Percentiles rank a stretch among this genome's conserved stretches.
Conservation (phyloP, 345 rosid genomes). For the Salix purpurea region DNA sequence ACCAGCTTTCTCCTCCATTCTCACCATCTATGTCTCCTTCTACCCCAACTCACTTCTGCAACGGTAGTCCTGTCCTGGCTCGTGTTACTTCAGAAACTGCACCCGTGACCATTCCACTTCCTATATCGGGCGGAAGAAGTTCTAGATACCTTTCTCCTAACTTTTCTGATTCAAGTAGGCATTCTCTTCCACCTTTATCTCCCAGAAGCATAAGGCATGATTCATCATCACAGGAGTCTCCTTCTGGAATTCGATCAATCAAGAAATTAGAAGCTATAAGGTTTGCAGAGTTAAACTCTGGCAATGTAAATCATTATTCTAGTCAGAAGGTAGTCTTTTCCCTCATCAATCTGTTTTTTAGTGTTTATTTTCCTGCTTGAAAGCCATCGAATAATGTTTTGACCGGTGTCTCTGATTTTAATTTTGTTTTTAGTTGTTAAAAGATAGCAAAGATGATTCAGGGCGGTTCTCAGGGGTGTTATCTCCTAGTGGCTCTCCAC, state of each 20-base stretch:
- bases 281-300: conserved; percentile 62
- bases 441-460: conserved; percentile 72
- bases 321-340: conserved; percentile 53
- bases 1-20: conserved; percentile 85
- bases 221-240: conserved; percentile 74
- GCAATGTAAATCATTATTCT: conserved; percentile 47
- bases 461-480: conserved; percentile 80
- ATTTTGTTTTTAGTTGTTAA: conserved; percentile 41
- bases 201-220: conserved; percentile 69
- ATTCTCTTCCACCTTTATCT: conserved; percentile 81
- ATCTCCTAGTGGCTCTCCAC: conserved; percentile 83
- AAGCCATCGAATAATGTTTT: background rate
- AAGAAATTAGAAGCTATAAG: conserved; percentile 50
- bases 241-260: conserved; percentile 56
- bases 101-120: conserved; percentile 73
- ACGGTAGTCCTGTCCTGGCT: conserved; percentile 39
- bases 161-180: conserved; percentile 71
- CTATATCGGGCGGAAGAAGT: conserved; percentile 34
- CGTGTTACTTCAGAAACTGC: conserved; percentile 59
- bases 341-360: background rate
- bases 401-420: conserved; percentile 8
- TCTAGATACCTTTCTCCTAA: conserved; percentile 62
- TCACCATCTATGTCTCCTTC: conserved; percentile 72
- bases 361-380: background rate
- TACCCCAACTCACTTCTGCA: conserved; percentile 44